phyloP scores from a whole-genome alignment of 345 rosid species.

The Corymbia maculata region DNA sequence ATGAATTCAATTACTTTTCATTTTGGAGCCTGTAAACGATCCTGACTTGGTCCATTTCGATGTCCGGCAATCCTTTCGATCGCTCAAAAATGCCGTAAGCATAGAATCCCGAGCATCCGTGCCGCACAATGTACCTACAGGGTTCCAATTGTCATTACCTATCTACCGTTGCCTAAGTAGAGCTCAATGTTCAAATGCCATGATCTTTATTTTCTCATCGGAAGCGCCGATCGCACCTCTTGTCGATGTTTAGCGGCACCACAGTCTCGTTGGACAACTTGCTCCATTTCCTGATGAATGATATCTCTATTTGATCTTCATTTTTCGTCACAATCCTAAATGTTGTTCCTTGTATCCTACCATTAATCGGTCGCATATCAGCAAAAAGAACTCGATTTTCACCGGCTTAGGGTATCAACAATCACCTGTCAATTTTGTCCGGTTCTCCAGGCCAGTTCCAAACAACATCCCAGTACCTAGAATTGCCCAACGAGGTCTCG shows the following conservation, averaged over 20 bases:
- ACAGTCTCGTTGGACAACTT: conserved; percentile 3
- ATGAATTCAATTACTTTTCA: conserved; percentile 21
- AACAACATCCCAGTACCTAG: conserved; percentile 82
- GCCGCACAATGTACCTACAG: conserved; percentile 55
- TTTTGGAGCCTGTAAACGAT: conserved; percentile 66
- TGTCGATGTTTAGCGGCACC: conserved; percentile 80
- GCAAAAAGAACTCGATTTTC: background rate
- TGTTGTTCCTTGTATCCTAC: conserved; percentile 42
- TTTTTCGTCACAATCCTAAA: conserved; percentile 31
- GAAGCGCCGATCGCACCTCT: conserved; percentile 33
- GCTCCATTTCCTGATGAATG: conserved; percentile 55
- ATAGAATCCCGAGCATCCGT: conserved; percentile 66
- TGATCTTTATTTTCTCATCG: background rate
- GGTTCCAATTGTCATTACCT: background rate
- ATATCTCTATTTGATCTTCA: conserved; percentile 58
- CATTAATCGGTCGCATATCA: background rate
- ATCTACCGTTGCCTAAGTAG: background rate
- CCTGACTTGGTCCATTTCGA: conserved; percentile 81
- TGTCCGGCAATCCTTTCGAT: conserved; percentile 66
- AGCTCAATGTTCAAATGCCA: background rate
- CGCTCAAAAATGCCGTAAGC: conserved; percentile 66
- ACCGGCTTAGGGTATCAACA: background rate
- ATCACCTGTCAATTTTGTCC: conserved; percentile 19
- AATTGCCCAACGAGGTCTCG: background rate
- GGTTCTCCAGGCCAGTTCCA: conserved; percentile 46